Conservation (phyloP, 148 eudicot genomes). For the Pouteria glomerata region DNA sequence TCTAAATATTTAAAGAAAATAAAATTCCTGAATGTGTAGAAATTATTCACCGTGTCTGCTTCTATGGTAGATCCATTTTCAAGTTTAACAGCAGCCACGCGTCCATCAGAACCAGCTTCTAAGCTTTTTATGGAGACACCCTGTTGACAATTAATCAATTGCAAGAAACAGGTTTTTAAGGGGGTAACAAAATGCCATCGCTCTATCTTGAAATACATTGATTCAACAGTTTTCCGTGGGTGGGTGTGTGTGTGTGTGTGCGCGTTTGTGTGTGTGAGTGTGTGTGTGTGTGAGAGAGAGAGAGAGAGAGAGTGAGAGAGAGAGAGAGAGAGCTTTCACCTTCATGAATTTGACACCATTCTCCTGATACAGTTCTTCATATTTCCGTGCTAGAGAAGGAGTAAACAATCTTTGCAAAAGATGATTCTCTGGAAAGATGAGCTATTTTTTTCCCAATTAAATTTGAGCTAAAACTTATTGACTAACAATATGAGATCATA, state of each 20-base stretch:
- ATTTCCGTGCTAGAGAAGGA: slow-evolving; percentile 75
- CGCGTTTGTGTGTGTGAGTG: too few species aligned
- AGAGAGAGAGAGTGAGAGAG: too few species aligned
- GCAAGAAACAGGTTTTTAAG: background rate
- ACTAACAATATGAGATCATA: background rate
- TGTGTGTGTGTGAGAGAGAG: too few species aligned
- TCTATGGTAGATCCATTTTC: slow-evolving; percentile 82
- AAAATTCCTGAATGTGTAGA: slow-evolving; percentile 7
- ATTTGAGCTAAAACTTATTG: slow-evolving; percentile 7
- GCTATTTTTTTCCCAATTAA: slow-evolving; percentile 26
- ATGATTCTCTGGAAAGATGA: slow-evolving; percentile 82
- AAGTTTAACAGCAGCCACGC: slow-evolving; percentile 71
- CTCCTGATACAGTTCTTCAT: slow-evolving; percentile 69
- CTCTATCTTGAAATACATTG: too few species aligned
- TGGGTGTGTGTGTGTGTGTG: too few species aligned
- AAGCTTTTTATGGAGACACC: slow-evolving; percentile 68
- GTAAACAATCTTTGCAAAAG: slow-evolving; percentile 82
- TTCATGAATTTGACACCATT: slow-evolving; percentile 81
- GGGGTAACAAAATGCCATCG: too few species aligned
- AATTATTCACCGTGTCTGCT: slow-evolving; percentile 67
- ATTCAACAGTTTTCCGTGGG: too few species aligned
- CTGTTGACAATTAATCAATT: slow-evolving; percentile 25
- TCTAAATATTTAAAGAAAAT: background rate
- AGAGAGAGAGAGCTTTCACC: slow-evolving; percentile 30
- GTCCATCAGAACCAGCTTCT: slow-evolving; percentile 89